phyloP scores from a whole-genome alignment of 164 flowering plant species.

The Annona squamosa region DNA sequence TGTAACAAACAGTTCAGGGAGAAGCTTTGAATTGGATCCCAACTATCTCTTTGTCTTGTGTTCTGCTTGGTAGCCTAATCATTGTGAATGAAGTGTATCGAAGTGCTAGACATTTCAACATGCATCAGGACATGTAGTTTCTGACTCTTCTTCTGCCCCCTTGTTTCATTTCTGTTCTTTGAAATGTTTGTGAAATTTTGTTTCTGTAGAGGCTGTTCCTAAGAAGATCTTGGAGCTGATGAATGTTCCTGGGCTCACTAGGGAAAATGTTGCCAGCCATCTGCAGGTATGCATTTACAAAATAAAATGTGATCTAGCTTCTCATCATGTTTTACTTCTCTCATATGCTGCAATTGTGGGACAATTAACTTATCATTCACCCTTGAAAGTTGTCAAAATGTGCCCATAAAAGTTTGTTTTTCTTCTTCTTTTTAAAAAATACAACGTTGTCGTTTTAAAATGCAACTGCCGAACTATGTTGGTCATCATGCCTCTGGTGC shows the following conservation, averaged over 20 bases:
- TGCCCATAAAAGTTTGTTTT: neutral
- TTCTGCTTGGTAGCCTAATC: neutral
- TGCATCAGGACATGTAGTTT: neutral
- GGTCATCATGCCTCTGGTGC: neutral
- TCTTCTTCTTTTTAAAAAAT: too few relatives aligned
- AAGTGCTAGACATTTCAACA: neutral
- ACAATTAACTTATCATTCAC: neutral
- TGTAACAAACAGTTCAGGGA: neutral
- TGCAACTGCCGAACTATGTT: neutral
- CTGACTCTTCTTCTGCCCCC: neutral
- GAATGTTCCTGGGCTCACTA: conserved; percentile 91
- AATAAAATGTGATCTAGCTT: neutral
- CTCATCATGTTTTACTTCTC: neutral
- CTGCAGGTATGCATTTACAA: conserved; percentile 62
- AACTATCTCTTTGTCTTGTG: neutral
- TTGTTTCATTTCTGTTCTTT: neutral
- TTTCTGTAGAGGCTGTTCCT: conserved; percentile 85
- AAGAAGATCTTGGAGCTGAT: conserved; percentile 91
- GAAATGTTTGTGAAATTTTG: neutral
- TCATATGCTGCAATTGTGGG: neutral
- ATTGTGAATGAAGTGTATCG: neutral
- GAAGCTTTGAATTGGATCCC: neutral
- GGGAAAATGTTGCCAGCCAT: conserved; percentile 98
- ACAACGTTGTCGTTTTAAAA: neutral
- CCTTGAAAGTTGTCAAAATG: neutral